Base-by-base conservation (phyloP, 176 grass and related monocot genomes). In the Aegilops tauschii region DNA sequence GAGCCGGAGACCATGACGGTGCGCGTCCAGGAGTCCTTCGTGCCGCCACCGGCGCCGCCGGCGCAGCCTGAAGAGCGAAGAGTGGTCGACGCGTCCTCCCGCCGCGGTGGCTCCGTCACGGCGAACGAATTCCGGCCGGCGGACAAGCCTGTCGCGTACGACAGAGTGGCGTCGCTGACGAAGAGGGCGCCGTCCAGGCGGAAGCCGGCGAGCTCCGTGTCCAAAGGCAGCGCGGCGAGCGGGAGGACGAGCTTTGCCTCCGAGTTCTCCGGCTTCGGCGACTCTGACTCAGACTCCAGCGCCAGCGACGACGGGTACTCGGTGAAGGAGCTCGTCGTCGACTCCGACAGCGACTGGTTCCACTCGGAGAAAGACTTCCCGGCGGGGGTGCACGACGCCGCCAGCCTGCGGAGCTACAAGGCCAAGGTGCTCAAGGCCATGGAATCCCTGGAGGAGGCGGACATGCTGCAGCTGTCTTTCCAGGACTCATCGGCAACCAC, bases 271-370 rank as follows among this genome's bases (percentile, higher is more conserved):
- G 77, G 80, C 29, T 94, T 93, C 78, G 82, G 70, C 73, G 89
- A 97, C 80, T 94, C 94, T 0, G 94, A 99, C 86, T 90, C 97
- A 8, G 90, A 99, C 27, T 92, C 94, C 16, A 99, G 90, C 78
- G 61, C 68, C 74, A 97, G 97, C 58, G 97, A 97, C 61, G 94
- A 97, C 61, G 94, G 97, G 13, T 99, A 99, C 86, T 97, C 97
- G 12, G 97, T 99, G 68, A 96, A 93, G 87, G 94, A 97, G 17
- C 91, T 99, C 32, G 76, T 81, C 64, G 69, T 93, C 5, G 97
- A 99, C 78, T 99, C 94, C 56, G 97, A 99, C 80, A 98, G 88
- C 62, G 93, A 98, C 69, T 96, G 92, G 84, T 94, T 96, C 67
- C 58, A 87, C 40, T 99, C 94, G 2, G 97, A 99, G 82, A 91